Percentiles rank a stretch among this genome's conserved stretches.
phyloP scores from a whole-genome alignment of 1,139 yeast species.

The Blastobotrys proliferans region DNA sequence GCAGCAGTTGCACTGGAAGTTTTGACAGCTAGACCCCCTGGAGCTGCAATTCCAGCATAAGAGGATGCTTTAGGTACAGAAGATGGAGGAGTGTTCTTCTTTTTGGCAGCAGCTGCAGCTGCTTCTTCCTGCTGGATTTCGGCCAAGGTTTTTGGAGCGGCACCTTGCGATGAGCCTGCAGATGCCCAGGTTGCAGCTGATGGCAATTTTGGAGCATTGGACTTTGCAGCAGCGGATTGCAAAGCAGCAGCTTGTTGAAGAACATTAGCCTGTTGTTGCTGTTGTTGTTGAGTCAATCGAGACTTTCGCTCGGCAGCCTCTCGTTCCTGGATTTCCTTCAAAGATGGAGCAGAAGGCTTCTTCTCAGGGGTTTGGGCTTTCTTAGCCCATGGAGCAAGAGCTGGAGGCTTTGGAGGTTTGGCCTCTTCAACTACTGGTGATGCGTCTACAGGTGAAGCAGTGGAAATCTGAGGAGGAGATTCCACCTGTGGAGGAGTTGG shows the following conservation, averaged over 20 bases:
- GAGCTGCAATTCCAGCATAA: conserved; percentile 7
- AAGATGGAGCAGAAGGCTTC: conserved; percentile 46
- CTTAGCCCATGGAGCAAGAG: conserved; percentile 45
- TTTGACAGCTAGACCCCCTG: conserved; percentile 6
- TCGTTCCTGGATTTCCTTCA: conserved; percentile 66
- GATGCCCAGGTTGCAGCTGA: conserved; percentile 56
- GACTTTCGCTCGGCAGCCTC: conserved; percentile 49
- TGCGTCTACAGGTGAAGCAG: not conserved
- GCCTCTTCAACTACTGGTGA: not conserved
- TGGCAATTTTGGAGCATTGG: conserved; percentile 38
- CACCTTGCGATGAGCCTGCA: conserved; percentile 22
- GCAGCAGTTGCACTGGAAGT: conserved; percentile 11
- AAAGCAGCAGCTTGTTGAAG: conserved; percentile 20
- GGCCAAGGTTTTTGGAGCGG: conserved; percentile 41
- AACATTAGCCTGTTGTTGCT: conserved; percentile 32
- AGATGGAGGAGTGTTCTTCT: conserved; percentile 20
- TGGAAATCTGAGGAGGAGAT: not conserved
- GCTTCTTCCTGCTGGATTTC: conserved; percentile 50
- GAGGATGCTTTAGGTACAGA: conserved; percentile 18
- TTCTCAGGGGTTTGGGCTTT: conserved; percentile 32
- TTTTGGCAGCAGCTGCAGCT: conserved; percentile 30
- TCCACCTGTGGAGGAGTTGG: not conserved
- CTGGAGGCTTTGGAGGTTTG: conserved; percentile 17
- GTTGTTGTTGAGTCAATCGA: conserved; percentile 29
- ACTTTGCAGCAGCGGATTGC: conserved; percentile 16